Percentiles rank a stretch among this genome's conserved stretches.
Evolutionary conservation across 108 stramenopile species (phyloP).

Genomic region (Nannochloropsis gaditana): DNA sequence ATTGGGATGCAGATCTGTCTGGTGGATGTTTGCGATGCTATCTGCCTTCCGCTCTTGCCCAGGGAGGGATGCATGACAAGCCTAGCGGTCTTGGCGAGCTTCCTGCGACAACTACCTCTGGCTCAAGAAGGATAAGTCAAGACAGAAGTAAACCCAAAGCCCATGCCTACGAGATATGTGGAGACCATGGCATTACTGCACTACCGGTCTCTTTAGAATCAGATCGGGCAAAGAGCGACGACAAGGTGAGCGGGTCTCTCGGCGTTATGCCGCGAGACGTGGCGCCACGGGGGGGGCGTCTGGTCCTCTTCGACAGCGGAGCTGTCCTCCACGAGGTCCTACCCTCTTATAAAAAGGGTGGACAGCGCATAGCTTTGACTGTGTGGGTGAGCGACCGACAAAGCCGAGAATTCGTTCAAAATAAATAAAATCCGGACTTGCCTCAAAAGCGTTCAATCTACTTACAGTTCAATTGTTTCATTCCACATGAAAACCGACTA

Average conservation of each 20-base stretch:
- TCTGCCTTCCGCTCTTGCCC: not conserved
- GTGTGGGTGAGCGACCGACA: not conserved
- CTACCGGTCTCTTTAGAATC: not conserved
- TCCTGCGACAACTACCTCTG: not conserved
- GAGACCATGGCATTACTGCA: not conserved
- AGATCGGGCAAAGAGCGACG: not conserved
- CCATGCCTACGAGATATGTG: not conserved
- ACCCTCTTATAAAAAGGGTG: not conserved
- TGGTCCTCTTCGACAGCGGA: constrained; percentile 18
- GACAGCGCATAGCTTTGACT: not conserved
- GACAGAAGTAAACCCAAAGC: too few species aligned
- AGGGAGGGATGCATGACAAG: not conserved
- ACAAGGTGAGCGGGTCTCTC: not conserved
- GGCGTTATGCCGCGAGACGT: not conserved
- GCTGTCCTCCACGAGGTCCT: constrained; percentile 12
- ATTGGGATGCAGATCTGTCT: not conserved
- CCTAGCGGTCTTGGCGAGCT: not conserved
- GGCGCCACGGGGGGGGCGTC: not conserved
- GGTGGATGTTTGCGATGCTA: not conserved
- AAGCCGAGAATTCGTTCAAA: not conserved
- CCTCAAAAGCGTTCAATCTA: too few species aligned
- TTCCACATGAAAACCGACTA: too few species aligned
- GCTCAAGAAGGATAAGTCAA: not conserved
- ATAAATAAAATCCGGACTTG: too few species aligned
- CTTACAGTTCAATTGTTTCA: too few species aligned